Percentiles rank a stretch among this genome's conserved stretches.
These are phyloP conservation scores for Aspergillus steynii DNA, from an alignment of 495 filamentous ascomycete species.

Conservation along the genomic window DNA sequence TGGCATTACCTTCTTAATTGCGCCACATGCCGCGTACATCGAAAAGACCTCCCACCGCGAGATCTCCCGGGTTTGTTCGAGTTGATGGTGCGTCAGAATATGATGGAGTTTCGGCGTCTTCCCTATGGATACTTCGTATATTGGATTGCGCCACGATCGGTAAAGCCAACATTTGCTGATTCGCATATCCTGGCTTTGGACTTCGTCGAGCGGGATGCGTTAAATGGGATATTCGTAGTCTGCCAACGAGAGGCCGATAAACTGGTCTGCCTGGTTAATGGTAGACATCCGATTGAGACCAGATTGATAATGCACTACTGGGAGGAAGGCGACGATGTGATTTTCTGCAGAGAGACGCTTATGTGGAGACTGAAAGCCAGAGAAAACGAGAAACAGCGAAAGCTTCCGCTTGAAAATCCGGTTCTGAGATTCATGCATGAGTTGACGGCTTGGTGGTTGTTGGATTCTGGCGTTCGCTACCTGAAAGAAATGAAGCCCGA, in stretches of 20 bases:
- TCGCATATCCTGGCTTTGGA: conserved; percentile 28
- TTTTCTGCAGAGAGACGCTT: conserved; percentile 35
- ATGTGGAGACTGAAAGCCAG: conserved; percentile 36
- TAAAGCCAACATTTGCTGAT: conserved; percentile 22
- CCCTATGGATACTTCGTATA: conserved; percentile 29
- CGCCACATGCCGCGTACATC: too few species aligned
- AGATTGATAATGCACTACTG: conserved; percentile 29
- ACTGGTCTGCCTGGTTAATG: conserved; percentile 36
- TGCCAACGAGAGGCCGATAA: conserved; percentile 21
- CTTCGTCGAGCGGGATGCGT: conserved; percentile 11
- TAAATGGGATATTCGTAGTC: conserved; percentile 9
- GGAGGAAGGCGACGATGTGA: conserved; percentile 16
- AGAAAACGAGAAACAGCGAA: not conserved
- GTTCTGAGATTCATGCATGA: conserved; percentile 36
- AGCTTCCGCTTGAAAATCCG: conserved; percentile 34
- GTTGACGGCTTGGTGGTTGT: conserved; percentile 39
- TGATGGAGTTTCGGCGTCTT: conserved; percentile 33
- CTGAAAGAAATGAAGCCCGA: conserved; percentile 23
- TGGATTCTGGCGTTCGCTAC: conserved; percentile 41
- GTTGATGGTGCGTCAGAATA: conserved; percentile 35
- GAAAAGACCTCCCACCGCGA: conserved; percentile 16
- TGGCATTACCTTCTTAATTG: not conserved
- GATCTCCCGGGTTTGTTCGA: conserved; percentile 24
- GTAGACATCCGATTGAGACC: conserved; percentile 24
- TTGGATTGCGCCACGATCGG: conserved; percentile 4